phyloP scores from a whole-genome alignment of 2,329 filamentous ascomycete genomes.

The Macrophomina tecta region DNA sequence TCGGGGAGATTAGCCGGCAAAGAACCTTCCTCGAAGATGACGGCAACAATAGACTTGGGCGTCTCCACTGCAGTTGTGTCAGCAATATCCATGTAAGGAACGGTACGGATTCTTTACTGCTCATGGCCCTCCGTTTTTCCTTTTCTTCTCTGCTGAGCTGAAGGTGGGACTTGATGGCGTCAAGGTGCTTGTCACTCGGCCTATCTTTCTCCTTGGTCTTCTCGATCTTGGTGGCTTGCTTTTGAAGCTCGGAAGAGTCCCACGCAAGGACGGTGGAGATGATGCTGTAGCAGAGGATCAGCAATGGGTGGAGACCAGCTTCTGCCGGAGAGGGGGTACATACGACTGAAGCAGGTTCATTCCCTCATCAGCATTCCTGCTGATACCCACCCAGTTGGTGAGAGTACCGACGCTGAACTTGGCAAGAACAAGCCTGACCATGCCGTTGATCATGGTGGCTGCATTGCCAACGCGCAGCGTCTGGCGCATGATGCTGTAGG shows the following conservation, averaged over 20 bases:
- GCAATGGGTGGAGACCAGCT: neutral
- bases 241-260: slow-evolving; percentile 74
- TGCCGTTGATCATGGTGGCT: slow-evolving; percentile 78
- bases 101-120: slow-evolving; percentile 44
- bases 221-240: slow-evolving; percentile 68
- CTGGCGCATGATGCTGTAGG: slow-evolving; percentile 74
- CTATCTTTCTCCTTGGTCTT: slow-evolving; percentile 58
- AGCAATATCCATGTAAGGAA: slow-evolving; percentile 32
- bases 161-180: slow-evolving; percentile 66
- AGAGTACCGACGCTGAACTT: slow-evolving; percentile 76
- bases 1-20: slow-evolving; percentile 60
- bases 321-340: slow-evolving; percentile 24
- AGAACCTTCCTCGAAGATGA: slow-evolving; percentile 64
- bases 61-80: slow-evolving; percentile 34
- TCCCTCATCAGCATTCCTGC: slow-evolving; percentile 73
- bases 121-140: slow-evolving; percentile 63
- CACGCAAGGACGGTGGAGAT: slow-evolving; percentile 74
- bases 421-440: slow-evolving; percentile 75
- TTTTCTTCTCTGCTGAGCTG: slow-evolving; percentile 61
- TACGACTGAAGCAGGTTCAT: slow-evolving; percentile 78
- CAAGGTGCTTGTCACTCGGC: slow-evolving; percentile 66
- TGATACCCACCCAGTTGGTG: slow-evolving; percentile 80
- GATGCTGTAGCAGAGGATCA: slow-evolving; percentile 58
- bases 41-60: slow-evolving; percentile 67
- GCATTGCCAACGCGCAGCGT: slow-evolving; percentile 79